A percentile compares a stretch with the other conserved stretches of the same genome.
Evolutionary conservation across 768 basidiomycete genomes (phyloP).

Genomic region (Kwoniella botswanensis): DNA sequence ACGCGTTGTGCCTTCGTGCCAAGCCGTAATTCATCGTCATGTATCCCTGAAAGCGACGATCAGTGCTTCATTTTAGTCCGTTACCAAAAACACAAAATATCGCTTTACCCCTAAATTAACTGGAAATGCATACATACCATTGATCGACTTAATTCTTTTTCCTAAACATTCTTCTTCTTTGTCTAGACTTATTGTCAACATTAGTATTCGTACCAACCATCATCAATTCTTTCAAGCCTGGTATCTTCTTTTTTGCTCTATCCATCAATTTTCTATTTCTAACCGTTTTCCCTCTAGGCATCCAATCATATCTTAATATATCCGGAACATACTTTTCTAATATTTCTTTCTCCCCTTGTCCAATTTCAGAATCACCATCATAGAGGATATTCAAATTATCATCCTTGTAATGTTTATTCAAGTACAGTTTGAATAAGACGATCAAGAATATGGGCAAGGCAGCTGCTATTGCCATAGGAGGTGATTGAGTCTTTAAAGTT

Average conservation of each 20-base stretch:
- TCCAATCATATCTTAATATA: constrained; percentile 25
- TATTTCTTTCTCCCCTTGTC: not conserved
- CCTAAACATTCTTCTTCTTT: not conserved
- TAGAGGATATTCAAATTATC: constrained; percentile 3
- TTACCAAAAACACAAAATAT: not conserved
- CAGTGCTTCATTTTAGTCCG: not conserved
- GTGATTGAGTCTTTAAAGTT: constrained; percentile 40
- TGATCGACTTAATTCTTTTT: not conserved
- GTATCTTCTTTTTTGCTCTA: constrained; percentile 9
- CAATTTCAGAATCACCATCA: constrained; percentile 3
- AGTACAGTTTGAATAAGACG: constrained; percentile 25
- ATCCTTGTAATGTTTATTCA: constrained; percentile 10
- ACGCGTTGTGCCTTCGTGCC: constrained; percentile 9
- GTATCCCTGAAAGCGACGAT: not conserved
- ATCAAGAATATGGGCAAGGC: constrained; percentile 25
- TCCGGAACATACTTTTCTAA: constrained; percentile 27
- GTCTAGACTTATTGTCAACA: not conserved
- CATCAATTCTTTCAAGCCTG: constrained; percentile 7
- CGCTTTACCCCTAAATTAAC: not conserved
- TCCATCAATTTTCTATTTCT: constrained; percentile 20
- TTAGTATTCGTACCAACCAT: not conserved
- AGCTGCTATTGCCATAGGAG: constrained; percentile 27
- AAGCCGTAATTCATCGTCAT: not conserved
- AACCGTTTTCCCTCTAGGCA: constrained; percentile 24
- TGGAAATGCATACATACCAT: not conserved